Evolutionary conservation across 129 eudicot species (phyloP).

Genomic region (Silybum marianum): DNA sequence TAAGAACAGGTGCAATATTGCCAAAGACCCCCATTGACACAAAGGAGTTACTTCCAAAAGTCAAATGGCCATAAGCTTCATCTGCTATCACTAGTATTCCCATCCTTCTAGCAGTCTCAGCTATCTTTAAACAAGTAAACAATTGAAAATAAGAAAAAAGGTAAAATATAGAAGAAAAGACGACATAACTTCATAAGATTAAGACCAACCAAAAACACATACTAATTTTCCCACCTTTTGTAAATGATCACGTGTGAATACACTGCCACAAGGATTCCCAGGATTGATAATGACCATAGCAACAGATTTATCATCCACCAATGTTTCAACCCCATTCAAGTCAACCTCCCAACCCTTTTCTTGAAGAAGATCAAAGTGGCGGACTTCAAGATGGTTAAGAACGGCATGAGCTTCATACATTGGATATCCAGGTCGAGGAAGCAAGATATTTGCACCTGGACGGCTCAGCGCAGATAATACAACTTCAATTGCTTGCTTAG

Average conservation of each 20-base stretch:
- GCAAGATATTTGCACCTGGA: conserved; percentile 41
- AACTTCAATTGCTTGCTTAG: conserved; percentile 40
- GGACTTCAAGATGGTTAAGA: conserved; percentile 33
- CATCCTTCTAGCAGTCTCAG: conserved; percentile 60
- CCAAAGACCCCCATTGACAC: conserved; percentile 65
- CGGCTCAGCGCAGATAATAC: conserved; percentile 27
- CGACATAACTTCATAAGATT: neutral
- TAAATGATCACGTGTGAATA: conserved; percentile 31
- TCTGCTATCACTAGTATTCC: conserved; percentile 63
- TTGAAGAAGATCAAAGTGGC: conserved; percentile 42
- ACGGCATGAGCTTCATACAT: conserved; percentile 35
- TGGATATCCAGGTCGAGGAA: conserved; percentile 46
- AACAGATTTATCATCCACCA: conserved; percentile 36
- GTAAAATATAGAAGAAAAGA: neutral
- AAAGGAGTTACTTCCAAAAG: conserved; percentile 44
- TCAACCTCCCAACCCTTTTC: conserved; percentile 38
- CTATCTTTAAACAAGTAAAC: conserved; percentile 31
- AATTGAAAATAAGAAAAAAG: neutral
- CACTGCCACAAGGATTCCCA: conserved; percentile 44
- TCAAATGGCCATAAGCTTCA: conserved; percentile 60
- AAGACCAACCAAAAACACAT: conserved; percentile 1
- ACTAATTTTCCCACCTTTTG: conserved; percentile 25
- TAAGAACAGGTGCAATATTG: conserved; percentile 48
- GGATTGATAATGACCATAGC: conserved; percentile 45
- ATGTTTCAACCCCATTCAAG: conserved; percentile 25